Evolutionary conservation across 2,329 filamentous ascomycete genomes (phyloP), one percentile per base, ranked within the genome.

Genomic region (Madurella mycetomatis): DNA sequence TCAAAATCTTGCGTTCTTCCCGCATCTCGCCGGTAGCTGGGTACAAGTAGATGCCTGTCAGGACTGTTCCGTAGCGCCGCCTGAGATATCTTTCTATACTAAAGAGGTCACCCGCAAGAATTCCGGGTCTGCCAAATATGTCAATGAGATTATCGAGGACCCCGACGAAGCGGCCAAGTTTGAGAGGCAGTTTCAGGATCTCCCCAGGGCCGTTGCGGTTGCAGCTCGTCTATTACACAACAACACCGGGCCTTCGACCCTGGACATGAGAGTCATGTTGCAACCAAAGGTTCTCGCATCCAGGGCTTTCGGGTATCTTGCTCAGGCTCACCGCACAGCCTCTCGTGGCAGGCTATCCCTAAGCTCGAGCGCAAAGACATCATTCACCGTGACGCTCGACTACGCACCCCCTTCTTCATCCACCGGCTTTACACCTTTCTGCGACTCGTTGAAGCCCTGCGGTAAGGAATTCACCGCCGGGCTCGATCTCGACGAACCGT

Each of bases 251-350:
- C 2, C 5, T 2, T 9, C 16, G 30, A n/a, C 37, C 9, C 32
- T 62, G 42, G 44, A 48, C 2, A 31, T 63, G 13, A 44, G 41
- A 30, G 32, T 61, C 40, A 41, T 51, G 15, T 16, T 57, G 15
- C 54, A 58, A 16, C 56, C 59, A 15, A 54, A 48, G 31, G 53
- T 54, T 0, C 53, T 63, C 7, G 55, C 54, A 0, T 63, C 59
- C 1, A 58, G 56, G 16, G 59, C 59, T 2, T 42, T 58, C 5
- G 52, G 45, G 9, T 40, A 60, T 30, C 47, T 63, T 4, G 12
- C 42, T 1, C 54, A 56, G 30, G 57, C 50, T 2, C 57, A 62
- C 25, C 53, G 47, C 18, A 53, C 47, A 1, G 17, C 45, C n/a
- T 31, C 44, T 7, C 50, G 55, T 15, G 58, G 58, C 5, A 30